Percentiles rank a stretch among this genome's conserved stretches.
These are phyloP conservation scores for Trypanosoma boissoni DNA, from an alignment of 208 protist species.

Conservation along the genomic window DNA sequence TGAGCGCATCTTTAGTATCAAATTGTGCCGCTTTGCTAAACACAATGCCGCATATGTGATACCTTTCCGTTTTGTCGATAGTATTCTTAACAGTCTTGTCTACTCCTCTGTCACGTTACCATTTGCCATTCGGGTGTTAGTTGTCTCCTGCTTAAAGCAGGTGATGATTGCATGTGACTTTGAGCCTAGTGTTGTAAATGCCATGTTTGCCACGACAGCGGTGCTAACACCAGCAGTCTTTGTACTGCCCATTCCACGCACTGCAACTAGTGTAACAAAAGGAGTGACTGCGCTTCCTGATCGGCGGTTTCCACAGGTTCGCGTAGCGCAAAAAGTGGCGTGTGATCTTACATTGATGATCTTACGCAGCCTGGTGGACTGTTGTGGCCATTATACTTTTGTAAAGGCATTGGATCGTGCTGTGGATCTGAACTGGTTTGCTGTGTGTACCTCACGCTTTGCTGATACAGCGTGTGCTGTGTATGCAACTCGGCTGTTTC, in stretches of 20 bases:
- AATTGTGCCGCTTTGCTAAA: constrained; percentile 54
- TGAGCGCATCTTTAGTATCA: constrained; percentile 46
- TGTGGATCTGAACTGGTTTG: constrained; percentile 70
- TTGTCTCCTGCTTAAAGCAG: constrained; percentile 62
- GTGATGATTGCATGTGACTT: constrained; percentile 70
- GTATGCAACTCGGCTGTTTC: constrained; percentile 70
- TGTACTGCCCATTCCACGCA: too few species aligned
- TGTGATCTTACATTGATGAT: constrained; percentile 48
- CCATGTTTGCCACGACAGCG: constrained; percentile 51
- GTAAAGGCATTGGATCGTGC: constrained; percentile 40
- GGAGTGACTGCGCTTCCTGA: constrained; percentile 44
- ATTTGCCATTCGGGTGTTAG: constrained; percentile 33
- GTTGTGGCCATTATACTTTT: constrained; percentile 33
- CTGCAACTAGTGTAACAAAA: too few species aligned
- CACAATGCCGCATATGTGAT: constrained; percentile 62
- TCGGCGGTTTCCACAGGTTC: constrained; percentile 32
- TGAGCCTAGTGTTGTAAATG: constrained; percentile 54
- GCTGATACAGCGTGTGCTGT: constrained; percentile 64
- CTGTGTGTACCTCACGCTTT: constrained; percentile 55
- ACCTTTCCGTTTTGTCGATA: constrained; percentile 64
- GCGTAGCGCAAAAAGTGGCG: constrained; percentile 28
- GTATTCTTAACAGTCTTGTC: constrained; percentile 64
- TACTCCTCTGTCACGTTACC: constrained; percentile 27
- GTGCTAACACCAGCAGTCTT: constrained; percentile 48
- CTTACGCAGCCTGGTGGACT: constrained; percentile 60